Evolutionary conservation across 768 basidiomycete species (phyloP).

Genomic region (Termitomyces sp.): DNA sequence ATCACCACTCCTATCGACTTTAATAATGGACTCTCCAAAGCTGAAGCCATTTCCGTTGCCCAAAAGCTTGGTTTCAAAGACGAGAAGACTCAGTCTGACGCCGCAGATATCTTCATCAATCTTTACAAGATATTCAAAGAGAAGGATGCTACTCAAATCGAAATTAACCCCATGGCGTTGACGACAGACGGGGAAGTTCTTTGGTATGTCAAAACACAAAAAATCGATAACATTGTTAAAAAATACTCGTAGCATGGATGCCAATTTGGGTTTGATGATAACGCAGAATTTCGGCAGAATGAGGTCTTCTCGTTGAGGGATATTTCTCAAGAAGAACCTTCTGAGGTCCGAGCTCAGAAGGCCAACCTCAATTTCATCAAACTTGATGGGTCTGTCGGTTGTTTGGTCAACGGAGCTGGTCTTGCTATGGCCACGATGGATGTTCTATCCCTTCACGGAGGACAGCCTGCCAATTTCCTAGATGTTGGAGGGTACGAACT

Average conservation of each 20-base stretch:
- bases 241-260: constrained; percentile 82
- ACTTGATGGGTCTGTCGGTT: constrained; percentile 95
- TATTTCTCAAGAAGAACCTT: constrained; percentile 91
- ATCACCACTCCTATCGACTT: constrained; percentile 93
- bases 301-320: constrained; percentile 90
- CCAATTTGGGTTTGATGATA: constrained; percentile 99
- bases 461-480: constrained; percentile 97
- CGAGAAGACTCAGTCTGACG: constrained; percentile 69
- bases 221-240: constrained; percentile 11
- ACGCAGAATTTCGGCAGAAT: constrained; percentile 95
- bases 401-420: constrained; percentile 97
- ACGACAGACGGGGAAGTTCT: constrained; percentile 89
- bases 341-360: constrained; percentile 97
- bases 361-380: constrained; percentile 98
- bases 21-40: constrained; percentile 71
- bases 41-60: constrained; percentile 75
- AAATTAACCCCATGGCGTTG: constrained; percentile 97
- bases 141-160: constrained; percentile 98
- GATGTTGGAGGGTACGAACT: constrained; percentile 87
- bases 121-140: constrained; percentile 98
- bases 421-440: constrained; percentile 99
- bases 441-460: constrained; percentile 93
- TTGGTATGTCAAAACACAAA: constrained; percentile 48
- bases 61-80: constrained; percentile 86
- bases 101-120: constrained; percentile 90